Conservation (phyloP, 2,329 filamentous ascomycete species). For the Thelonectria rubi region DNA sequence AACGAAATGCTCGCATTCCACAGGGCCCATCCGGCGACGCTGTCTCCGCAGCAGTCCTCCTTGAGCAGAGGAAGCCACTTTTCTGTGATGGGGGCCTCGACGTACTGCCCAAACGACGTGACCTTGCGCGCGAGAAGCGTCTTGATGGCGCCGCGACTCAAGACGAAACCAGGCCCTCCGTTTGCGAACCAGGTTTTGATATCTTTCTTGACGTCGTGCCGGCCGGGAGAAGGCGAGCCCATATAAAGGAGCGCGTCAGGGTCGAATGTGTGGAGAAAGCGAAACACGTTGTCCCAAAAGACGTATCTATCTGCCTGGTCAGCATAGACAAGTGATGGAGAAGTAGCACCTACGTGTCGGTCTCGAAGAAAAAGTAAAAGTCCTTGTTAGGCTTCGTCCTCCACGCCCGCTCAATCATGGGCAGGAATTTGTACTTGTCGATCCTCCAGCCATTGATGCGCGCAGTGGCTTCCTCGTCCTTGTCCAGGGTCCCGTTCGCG, state of each 20-base stretch:
- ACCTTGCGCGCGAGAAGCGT: constrained; percentile 48
- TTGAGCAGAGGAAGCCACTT: constrained; percentile 53
- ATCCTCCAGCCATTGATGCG: constrained; percentile 59
- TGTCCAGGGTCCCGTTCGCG: constrained; percentile 46
- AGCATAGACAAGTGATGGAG: background rate
- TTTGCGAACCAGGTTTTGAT: constrained; percentile 57
- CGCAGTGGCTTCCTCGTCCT: constrained; percentile 42
- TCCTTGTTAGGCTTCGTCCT: constrained; percentile 55
- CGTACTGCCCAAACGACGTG: constrained; percentile 48
- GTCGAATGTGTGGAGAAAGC: constrained; percentile 59
- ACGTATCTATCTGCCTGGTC: constrained; percentile 40
- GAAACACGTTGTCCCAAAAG: constrained; percentile 55
- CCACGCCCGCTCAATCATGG: constrained; percentile 62
- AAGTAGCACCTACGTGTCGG: constrained; percentile 58
- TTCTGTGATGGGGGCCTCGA: constrained; percentile 49
- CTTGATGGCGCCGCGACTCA: constrained; percentile 56
- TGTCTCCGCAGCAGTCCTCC: constrained; percentile 63
- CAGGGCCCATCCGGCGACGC: constrained; percentile 58
- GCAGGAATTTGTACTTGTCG: constrained; percentile 67
- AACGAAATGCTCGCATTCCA: constrained; percentile 55
- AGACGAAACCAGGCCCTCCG: constrained; percentile 58
- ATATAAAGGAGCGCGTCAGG: constrained; percentile 56
- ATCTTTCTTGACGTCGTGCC: constrained; percentile 42
- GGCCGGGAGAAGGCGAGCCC: constrained; percentile 57
- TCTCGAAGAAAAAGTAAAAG: constrained; percentile 66